Conservation (phyloP, 495 filamentous ascomycete genomes). For the Amphirosellinia nigrospora region DNA sequence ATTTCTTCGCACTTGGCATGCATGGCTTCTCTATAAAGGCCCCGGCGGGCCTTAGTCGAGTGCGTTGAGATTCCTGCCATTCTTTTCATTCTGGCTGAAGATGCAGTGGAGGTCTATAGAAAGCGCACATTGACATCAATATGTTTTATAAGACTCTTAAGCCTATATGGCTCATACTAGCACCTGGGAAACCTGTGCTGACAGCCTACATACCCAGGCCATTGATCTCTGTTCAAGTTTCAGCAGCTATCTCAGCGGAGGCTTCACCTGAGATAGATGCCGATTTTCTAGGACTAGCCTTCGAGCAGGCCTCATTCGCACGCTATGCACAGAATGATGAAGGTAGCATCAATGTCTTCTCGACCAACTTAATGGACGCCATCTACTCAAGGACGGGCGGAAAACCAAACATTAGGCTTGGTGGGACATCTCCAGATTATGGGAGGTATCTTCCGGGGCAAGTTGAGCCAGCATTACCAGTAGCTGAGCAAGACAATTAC, state of each 20-base stretch:
- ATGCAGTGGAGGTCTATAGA: background rate
- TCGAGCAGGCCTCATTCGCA: conserved; percentile 38
- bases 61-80: conserved; percentile 12
- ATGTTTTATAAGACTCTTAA: background rate
- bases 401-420: conserved; percentile 37
- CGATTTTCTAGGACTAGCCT: conserved; percentile 37
- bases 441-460: conserved; percentile 38
- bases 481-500: conserved; percentile 39
- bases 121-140: background rate
- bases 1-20: conserved; percentile 7
- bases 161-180: conserved; percentile 23
- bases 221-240: conserved; percentile 27
- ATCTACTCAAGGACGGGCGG: conserved; percentile 38
- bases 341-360: conserved; percentile 36
- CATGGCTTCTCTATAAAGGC: conserved; percentile 15
- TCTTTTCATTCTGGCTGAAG: background rate
- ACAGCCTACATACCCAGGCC: conserved; percentile 24
- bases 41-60: background rate
- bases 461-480: conserved; percentile 32
- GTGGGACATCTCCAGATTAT: conserved; percentile 39
- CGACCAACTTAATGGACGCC: conserved; percentile 35
- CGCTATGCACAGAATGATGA: conserved; percentile 37
- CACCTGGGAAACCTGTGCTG: conserved; percentile 18
- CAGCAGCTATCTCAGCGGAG: conserved; percentile 11
- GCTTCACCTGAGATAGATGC: conserved; percentile 30